These are phyloP conservation scores for Kluyveromyces wickerhamii DNA, from an alignment of 805 yeast species.

Conservation along the genomic window DNA sequence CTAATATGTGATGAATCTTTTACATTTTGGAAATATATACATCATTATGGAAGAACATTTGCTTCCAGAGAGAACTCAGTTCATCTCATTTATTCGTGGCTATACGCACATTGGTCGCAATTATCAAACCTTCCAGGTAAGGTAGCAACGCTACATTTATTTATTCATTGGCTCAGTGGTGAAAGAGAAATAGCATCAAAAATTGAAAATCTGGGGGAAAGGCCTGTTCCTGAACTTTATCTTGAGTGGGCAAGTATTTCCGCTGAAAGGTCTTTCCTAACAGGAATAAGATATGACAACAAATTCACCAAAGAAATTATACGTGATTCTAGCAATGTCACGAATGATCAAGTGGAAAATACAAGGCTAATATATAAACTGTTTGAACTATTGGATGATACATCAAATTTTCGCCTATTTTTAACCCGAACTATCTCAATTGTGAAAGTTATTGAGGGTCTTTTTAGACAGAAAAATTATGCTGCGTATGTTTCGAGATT, in stretches of 20 bases:
- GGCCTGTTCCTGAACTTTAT: no score
- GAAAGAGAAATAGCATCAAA: no score
- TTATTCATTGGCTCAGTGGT: no score
- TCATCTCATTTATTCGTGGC: slow-evolving; percentile 42
- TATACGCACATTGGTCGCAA: slow-evolving; percentile 39
- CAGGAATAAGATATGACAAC: slow-evolving; percentile 4
- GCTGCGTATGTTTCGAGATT: background rate
- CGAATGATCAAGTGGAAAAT: slow-evolving; percentile 3
- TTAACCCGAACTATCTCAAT: background rate
- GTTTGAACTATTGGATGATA: slow-evolving; percentile 7
- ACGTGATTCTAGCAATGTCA: background rate
- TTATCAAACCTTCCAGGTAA: no score
- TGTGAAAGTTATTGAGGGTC: background rate
- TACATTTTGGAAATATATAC: slow-evolving; percentile 44
- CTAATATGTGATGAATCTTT: slow-evolving; percentile 39
- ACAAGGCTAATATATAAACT: slow-evolving; percentile 5
- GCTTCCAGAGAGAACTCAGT: slow-evolving; percentile 27
- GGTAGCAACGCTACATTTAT: no score
- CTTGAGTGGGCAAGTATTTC: slow-evolving; percentile 10
- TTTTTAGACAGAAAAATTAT: background rate
- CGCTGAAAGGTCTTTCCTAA: slow-evolving; percentile 14
- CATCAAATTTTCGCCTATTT: background rate
- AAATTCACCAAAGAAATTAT: background rate
- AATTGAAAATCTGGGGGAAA: no score
- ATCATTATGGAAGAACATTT: slow-evolving; percentile 31